Percentiles rank a stretch among this genome's conserved stretches.
Conservation (phyloP, 225 moss, liverwort and hornwort species). For the Marchantia polymorpha region DNA sequence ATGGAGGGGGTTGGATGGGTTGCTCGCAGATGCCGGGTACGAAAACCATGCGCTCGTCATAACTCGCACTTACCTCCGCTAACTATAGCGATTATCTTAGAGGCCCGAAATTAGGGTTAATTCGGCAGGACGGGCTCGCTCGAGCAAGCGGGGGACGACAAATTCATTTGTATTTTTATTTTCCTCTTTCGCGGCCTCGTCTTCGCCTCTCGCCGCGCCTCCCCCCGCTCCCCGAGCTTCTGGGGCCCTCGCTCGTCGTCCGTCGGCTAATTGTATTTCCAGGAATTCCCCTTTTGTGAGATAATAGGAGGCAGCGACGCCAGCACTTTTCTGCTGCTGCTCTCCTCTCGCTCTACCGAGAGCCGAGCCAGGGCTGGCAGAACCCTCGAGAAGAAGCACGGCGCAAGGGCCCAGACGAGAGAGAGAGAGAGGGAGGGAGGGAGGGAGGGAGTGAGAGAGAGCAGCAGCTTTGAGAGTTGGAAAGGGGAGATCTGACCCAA, state of each 20-base stretch:
- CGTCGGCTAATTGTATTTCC: neutral
- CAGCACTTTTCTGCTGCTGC: conserved; percentile 6
- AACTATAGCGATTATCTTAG: neutral
- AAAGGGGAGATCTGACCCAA: neutral
- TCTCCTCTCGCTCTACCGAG: conserved; percentile 14
- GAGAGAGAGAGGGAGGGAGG: neutral
- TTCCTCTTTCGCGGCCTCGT: too few relatives aligned
- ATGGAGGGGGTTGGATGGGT: neutral
- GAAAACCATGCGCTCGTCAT: neutral
- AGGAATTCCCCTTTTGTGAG: neutral
- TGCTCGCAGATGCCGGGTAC: neutral
- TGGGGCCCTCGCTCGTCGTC: neutral
- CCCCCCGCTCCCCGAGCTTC: neutral
- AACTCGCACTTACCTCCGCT: neutral
- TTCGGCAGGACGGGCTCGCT: neutral
- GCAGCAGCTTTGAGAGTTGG: neutral
- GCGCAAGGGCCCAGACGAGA: too few relatives aligned
- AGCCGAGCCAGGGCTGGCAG: conserved; percentile 11
- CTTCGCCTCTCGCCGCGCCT: neutral
- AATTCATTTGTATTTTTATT: too few relatives aligned
- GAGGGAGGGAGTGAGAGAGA: neutral
- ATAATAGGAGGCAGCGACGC: conserved; percentile 12
- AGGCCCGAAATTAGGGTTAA: neutral
- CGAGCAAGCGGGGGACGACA: too few relatives aligned
- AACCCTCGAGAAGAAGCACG: conserved; percentile 10